Base-by-base conservation (phyloP, 306 rosid genomes). In the Malus sieversii region DNA sequence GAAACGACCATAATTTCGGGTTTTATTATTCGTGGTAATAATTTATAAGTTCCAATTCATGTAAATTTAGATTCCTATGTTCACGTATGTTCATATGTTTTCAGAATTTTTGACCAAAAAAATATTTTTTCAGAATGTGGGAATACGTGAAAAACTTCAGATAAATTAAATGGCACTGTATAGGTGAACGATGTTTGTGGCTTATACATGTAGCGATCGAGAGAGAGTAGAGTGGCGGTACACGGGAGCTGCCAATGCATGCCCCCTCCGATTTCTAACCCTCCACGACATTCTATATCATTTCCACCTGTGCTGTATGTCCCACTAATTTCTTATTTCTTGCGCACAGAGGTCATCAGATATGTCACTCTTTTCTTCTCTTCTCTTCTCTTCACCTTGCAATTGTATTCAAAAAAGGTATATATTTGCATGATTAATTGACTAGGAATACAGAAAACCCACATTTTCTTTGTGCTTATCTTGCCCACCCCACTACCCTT, bases 221-320 rank as follows among this genome's bases (percentile, higher is more conserved):
- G 42, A 38, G 42, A 7, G 42, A 38, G 10, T 38, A 38, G 42
- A 7, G 42, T 7, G 42, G 45, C 59, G 70, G 77, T 44, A 14
- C 77, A 66, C 12, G 77, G 77, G 77, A 74, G 77, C 27, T 42
- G 60, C 59, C 60, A 44, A 27, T 18, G 58, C n/a, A 42, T 42
- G 60, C 59, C 33, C 59, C 77, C 59, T 44, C 8, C 20, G 27
- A 5, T 6, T 2, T 22, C 12, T 20, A 9, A 63, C 67, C 12
- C 67, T 25, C 30, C 59, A 73, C 25, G 55, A 76, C 79, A 76
- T 76, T 76, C 74, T 38, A 10, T 40, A 40, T 20, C 68, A 76
- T 38, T 55, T 52, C 67, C 79, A 76, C 67, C 30, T 67, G 58
- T 67, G 52, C 18, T 53, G 3, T 40, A 5, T 29, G 40, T 23